Evolutionary conservation across 148 eudicot genomes (phyloP).

Genomic region (Rhododendron mucronatum): DNA sequence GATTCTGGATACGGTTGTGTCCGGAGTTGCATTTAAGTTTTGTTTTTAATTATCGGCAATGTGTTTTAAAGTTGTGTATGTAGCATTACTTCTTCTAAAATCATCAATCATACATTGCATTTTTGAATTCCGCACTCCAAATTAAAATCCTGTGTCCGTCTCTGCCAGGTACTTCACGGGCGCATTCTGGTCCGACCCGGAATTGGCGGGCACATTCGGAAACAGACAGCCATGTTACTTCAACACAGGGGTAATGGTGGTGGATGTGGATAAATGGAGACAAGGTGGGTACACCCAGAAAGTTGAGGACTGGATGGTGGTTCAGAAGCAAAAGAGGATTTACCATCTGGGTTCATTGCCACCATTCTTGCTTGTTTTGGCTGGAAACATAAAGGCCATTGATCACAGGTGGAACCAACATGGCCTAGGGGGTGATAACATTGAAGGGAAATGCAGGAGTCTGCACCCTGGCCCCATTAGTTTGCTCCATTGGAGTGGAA

Average conservation of each 20-base stretch:
- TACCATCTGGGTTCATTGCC: constrained; percentile 36
- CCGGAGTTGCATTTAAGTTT: no score
- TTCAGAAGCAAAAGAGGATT: constrained; percentile 34
- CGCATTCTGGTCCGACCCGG: background rate
- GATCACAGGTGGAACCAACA: constrained; percentile 43
- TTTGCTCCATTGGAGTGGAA: constrained; percentile 37
- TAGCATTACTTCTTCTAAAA: no score
- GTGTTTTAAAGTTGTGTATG: no score
- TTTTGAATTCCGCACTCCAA: background rate
- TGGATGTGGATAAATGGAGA: constrained; percentile 34
- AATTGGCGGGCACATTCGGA: background rate
- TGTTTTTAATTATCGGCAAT: no score
- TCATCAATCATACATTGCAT: background rate
- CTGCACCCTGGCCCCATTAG: constrained; percentile 34
- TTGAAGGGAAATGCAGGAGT: constrained; percentile 30
- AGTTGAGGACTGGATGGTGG: constrained; percentile 35
- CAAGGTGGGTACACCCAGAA: constrained; percentile 25
- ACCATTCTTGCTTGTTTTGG: constrained; percentile 32
- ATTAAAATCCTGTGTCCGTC: background rate
- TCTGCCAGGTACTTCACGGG: constrained; percentile 3
- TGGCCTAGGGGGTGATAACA: constrained; percentile 34
- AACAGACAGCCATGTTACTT: constrained; percentile 25
- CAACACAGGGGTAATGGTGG: constrained; percentile 42
- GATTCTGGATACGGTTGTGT: no score
- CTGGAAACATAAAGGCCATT: constrained; percentile 24